Conservation (phyloP, 116 monocot genomes). For the Dioscorea cayenensis region DNA sequence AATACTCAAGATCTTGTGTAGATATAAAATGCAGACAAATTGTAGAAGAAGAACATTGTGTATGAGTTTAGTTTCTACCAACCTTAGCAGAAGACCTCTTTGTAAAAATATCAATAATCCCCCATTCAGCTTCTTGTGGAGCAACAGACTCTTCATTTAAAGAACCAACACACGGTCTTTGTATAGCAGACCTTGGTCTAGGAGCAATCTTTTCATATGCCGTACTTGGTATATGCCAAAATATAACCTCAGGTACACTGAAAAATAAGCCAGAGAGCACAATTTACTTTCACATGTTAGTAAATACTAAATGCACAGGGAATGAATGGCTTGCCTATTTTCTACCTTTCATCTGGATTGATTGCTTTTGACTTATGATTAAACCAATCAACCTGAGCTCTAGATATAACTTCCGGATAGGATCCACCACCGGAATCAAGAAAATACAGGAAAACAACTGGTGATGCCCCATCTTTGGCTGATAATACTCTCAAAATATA, state of each 20-base stretch:
- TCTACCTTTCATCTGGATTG: conserved; percentile 57
- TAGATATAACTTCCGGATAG: conserved; percentile 83
- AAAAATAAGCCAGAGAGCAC: neutral
- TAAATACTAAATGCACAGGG: neutral
- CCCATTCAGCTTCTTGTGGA: conserved; percentile 88
- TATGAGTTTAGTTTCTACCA: neutral
- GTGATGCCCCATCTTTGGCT: conserved; percentile 19
- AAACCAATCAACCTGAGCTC: conserved; percentile 71
- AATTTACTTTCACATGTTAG: neutral
- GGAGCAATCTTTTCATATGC: conserved; percentile 70
- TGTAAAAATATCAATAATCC: conserved; percentile 57
- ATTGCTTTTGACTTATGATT: conserved; percentile 31
- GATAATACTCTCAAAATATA: conserved; percentile 62
- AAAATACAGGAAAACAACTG: conserved; percentile 58
- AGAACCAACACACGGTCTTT: conserved; percentile 71
- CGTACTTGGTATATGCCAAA: conserved; percentile 89
- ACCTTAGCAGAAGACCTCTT: conserved; percentile 73
- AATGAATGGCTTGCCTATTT: neutral
- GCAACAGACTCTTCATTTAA: conserved; percentile 67
- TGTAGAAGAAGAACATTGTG: neutral
- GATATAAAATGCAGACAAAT: neutral
- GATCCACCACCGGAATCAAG: conserved; percentile 92
- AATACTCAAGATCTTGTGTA: neutral
- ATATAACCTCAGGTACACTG: conserved; percentile 75
- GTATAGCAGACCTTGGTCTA: conserved; percentile 23